Evolutionary conservation across 768 basidiomycete genomes (phyloP), one percentile per base, ranked within the genome.

Genomic region (Leccinellum albellum): DNA sequence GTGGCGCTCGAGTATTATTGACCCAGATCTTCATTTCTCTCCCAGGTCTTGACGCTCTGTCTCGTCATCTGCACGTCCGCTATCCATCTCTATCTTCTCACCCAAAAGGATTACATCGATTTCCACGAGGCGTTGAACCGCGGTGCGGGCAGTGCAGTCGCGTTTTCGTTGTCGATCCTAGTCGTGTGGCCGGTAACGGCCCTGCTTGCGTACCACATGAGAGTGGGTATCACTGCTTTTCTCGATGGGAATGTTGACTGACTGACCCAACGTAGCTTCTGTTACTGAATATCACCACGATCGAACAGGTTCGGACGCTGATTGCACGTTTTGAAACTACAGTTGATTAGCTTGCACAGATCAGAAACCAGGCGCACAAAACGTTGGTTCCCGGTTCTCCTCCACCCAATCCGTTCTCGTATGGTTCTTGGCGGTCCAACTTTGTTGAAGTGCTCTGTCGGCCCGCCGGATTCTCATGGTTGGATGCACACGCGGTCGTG

Each of bases 211-310:
- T 98, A 96, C 74, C 94, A 98, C 76, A 72, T 91, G 70, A 80
- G 94, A 73, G 93, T 94, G 71, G 67, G 90, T 76, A 6, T 21
- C 26, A 8, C 33, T 35, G 2, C 15, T 32, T 9, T 54, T 42
- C 20, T 24, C 15, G 12, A 9, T 31, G 14, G 13, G 48, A 24
- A 37, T 23, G 28, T 24, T 15, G 24, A 28, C 56, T 63, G 42
- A 65, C 57, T 6, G 23, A 50, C 8, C 15, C 13, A 9, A 54
- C 49, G 33, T 69, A 91, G 88, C 79, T 98, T 49, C 74, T 96
- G 53, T 69, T 94, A 31, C 76, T 94, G 60, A 95, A 96, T 71
- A 80, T 93, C 33, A 97, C 95, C 9, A 98, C 94, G n/a, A 94
- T 98, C 59, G 95, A 98, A 75, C 92, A 94, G 82, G 89, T 89